Conservation (phyloP, 805 yeast genomes). For the Yarrowia hollandica region DNA sequence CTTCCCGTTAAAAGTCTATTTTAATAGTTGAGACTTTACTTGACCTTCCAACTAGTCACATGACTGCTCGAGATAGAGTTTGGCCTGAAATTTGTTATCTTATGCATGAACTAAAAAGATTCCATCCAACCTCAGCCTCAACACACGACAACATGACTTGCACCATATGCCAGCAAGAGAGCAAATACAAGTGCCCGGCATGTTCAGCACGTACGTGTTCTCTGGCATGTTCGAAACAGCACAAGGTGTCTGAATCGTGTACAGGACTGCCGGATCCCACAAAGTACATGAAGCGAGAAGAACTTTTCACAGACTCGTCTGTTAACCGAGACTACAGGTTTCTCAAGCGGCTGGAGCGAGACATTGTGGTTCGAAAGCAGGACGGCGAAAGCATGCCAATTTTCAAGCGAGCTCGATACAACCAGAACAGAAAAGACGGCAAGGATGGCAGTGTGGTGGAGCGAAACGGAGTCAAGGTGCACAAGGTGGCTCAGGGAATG, state of each 20-base stretch:
- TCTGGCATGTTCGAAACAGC: conserved; percentile 66
- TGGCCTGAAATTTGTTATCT: conserved; percentile 22
- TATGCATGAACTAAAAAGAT: conserved; percentile 20
- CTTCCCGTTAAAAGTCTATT: background rate
- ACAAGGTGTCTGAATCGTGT: conserved; percentile 64
- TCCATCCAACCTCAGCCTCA: background rate
- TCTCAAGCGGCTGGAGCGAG: conserved; percentile 58
- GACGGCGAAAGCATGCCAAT: conserved; percentile 43
- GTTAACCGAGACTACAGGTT: conserved; percentile 86
- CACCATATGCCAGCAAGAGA: conserved; percentile 48
- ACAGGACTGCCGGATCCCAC: conserved; percentile 66
- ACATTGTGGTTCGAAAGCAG: conserved; percentile 55
- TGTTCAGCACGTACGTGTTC: conserved; percentile 71
- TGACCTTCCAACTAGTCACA: too few relatives aligned
- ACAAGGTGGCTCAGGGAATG: conserved; percentile 72
- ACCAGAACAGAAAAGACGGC: conserved; percentile 47
- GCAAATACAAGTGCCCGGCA: conserved; percentile 79
- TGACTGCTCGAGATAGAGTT: background rate
- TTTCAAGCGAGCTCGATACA: conserved; percentile 36
- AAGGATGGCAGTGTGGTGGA: conserved; percentile 35
- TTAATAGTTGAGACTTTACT: background rate
- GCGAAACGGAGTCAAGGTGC: conserved; percentile 66
- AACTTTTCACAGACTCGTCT: conserved; percentile 46
- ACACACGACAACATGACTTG: conserved; percentile 41
- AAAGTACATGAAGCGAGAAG: conserved; percentile 52